Evolutionary conservation across 176 grass and related monocot genomes (phyloP).

Genomic region (Carex pumila): DNA sequence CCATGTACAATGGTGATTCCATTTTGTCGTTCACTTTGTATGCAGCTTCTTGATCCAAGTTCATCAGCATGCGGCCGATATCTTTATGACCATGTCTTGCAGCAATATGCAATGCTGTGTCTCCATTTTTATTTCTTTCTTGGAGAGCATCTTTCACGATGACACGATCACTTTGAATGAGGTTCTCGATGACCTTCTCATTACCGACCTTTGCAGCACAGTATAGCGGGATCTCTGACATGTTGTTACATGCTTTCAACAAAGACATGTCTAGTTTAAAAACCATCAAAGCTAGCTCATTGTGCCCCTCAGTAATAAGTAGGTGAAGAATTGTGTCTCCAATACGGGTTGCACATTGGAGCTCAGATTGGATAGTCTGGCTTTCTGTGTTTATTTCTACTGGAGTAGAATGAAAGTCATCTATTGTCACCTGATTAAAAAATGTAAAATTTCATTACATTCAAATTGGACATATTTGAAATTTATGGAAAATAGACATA

Average conservation of each 20-base stretch:
- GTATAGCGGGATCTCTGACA: background rate
- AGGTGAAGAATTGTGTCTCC: background rate
- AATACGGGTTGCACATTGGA: background rate
- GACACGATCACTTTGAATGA: background rate
- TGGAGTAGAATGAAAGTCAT: no score
- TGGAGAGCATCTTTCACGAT: background rate
- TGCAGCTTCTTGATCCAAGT: background rate
- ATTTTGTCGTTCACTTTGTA: background rate
- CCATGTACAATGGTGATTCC: background rate
- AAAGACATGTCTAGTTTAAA: background rate
- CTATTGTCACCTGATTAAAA: no score
- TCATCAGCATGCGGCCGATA: background rate
- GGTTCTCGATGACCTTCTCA: background rate
- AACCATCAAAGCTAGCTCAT: no score
- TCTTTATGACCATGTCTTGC: background rate
- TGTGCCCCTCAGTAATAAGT: background rate
- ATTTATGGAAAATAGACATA: no score
- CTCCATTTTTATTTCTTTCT: background rate
- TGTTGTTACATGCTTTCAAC: background rate
- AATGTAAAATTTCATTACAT: no score
- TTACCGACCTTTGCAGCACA: background rate
- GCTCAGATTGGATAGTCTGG: background rate
- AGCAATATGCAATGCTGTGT: conserved; percentile 5
- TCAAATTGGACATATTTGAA: no score
- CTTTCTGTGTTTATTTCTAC: no score